Evolutionary conservation across 179 eudicot species (phyloP), one percentile per base, ranked within the genome.

Genomic region (Patellifolia procumbens): DNA sequence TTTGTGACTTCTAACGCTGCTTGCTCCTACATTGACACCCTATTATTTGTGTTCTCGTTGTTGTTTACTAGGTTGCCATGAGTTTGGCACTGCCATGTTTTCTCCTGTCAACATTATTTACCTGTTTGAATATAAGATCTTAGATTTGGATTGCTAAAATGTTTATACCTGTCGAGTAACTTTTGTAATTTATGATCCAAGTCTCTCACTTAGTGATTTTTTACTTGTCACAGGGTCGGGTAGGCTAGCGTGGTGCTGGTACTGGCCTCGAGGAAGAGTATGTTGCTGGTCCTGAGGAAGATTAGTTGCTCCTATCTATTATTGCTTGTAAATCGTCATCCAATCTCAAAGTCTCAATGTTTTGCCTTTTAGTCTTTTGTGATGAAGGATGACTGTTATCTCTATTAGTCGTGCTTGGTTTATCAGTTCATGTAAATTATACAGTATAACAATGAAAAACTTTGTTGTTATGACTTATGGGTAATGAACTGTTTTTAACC

Each of bases 81-180:
- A 59, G 63, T 29, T 59, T 28, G 63, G 34, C 34, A 29, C 34
- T 59, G 34, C 63, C 63, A 59, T 59, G 63, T 59, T 59, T 51
- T 59, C 63, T 22, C 28, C 63, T 59, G 34, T 59, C 63, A 59
- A 59, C 32, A 28, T 59, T 28, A 13, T 28, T 26, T 59, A 24
- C 35, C 63, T 10, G 35, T 59, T 29, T 59, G 63, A 59, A 59
- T 59, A 59, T 59, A 10, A 59, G 63, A 59, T 59, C 15, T 24
- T 59, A 59, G 63, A 59, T 59, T 59, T 59, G 63, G 63, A 59
- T 59, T 24, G 63, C n/a, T n/a, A n/a, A n/a, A n/a, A n/a, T n/a
- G n/a, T n/a, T n/a, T n/a, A n/a, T n/a, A n/a, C 63, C 63, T 59
- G 16, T 59, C 63, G 34, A 59, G 63, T 59, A 43, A 43, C 48